Percentiles rank a stretch among this genome's conserved stretches.
Conservation (phyloP, 306 rosid species). For the Trichosanthes cucumerina region DNA sequence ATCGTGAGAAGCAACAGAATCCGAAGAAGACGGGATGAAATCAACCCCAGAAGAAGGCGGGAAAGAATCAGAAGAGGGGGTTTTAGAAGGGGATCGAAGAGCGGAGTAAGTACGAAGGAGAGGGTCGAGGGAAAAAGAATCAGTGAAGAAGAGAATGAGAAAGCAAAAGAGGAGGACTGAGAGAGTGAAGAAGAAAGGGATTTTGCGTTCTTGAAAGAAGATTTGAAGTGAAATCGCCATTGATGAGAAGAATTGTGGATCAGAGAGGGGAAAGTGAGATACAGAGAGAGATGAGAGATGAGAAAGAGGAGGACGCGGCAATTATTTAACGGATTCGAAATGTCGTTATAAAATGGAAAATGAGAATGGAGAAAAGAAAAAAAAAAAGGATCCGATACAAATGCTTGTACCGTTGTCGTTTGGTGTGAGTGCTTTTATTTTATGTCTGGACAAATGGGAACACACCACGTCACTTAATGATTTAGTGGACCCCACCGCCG, state of each 20-base stretch:
- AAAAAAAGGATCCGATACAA: neutral
- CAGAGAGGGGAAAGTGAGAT: neutral
- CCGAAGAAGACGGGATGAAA: neutral
- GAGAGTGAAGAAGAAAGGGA: conserved; percentile 51
- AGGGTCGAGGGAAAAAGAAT: conserved; percentile 25
- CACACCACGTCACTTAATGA: neutral
- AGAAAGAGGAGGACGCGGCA: conserved; percentile 7
- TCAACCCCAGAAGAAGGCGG: neutral
- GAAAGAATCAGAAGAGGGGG: neutral
- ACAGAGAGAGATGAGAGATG: neutral
- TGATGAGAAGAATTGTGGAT: neutral
- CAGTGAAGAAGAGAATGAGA: conserved; percentile 40
- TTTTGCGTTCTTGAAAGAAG: conserved; percentile 39
- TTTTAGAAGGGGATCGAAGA: conserved; percentile 10
- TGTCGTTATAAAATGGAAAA: neutral
- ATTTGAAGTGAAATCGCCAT: conserved; percentile 39
- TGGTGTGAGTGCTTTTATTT: neutral
- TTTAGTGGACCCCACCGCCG: neutral
- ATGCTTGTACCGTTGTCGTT: neutral
- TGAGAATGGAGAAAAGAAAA: neutral
- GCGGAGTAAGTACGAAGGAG: conserved; percentile 24
- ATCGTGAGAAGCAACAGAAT: neutral
- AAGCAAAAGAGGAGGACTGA: conserved; percentile 34
- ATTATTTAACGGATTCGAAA: neutral
- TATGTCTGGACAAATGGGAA: neutral